Percentiles rank a stretch among this genome's conserved stretches.
Conservation (phyloP, 2,329 filamentous ascomycete genomes). For the Sclerotinia glacialis region DNA sequence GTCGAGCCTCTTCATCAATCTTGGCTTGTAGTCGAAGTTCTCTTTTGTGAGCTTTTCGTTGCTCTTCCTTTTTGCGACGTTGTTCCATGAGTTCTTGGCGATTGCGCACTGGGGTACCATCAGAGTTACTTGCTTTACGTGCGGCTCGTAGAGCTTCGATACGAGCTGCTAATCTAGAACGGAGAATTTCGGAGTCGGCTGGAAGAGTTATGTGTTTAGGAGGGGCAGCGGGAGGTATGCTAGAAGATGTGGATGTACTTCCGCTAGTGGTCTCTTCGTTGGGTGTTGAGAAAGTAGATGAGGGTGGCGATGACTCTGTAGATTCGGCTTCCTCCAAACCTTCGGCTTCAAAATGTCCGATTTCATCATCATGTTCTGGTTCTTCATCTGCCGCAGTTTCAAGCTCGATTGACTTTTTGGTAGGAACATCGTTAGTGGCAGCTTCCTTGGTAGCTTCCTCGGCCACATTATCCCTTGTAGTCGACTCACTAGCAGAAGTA, state of each 20-base stretch:
- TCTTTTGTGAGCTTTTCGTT: conserved; percentile 85
- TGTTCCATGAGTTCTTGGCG: conserved; percentile 90
- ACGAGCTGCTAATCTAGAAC: conserved; percentile 74
- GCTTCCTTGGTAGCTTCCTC: conserved; percentile 21
- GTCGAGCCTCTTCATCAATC: conserved; percentile 70
- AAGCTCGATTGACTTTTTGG: conserved; percentile 24
- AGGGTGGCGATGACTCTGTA: conserved; percentile 43
- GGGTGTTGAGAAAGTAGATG: conserved; percentile 55
- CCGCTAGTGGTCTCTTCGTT: conserved; percentile 57
- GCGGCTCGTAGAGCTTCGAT: conserved; percentile 82
- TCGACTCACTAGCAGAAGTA: conserved; percentile 33
- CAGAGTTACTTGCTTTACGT: conserved; percentile 80
- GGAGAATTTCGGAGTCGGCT: conserved; percentile 70
- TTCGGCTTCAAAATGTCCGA: conserved; percentile 47
- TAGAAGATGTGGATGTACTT: conserved; percentile 69
- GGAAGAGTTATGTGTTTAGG: conserved; percentile 66
- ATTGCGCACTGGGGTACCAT: conserved; percentile 79
- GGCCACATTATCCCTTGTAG: conserved; percentile 20
- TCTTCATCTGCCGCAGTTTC: conserved; percentile 33
- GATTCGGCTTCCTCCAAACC: conserved; percentile 49
- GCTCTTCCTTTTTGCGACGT: conserved; percentile 80
- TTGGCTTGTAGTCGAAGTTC: conserved; percentile 74
- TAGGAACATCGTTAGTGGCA: conserved; percentile 21
- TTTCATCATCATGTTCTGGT: conserved; percentile 35
- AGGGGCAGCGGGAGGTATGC: conserved; percentile 57